Evolutionary conservation across 495 filamentous ascomycete genomes (phyloP), one percentile per base, ranked within the genome.

Genomic region (Tuber melanosporum): DNA sequence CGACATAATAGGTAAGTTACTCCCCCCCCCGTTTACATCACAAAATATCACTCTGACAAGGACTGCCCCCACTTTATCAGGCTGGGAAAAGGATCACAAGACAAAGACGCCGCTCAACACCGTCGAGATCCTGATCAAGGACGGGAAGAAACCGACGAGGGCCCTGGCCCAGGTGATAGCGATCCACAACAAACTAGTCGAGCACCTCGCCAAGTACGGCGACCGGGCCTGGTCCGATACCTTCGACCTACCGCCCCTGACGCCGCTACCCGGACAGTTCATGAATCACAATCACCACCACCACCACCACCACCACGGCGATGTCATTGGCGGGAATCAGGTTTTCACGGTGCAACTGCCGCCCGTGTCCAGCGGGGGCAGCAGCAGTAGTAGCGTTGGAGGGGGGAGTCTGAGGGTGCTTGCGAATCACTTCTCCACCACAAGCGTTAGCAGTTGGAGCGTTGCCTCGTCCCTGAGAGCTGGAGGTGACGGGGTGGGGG

Each of bases 51-150:
- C 73, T 52, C 36, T 32, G 41, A 71, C 62, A 70, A 70, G 43
- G n/a, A 52, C 47, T 2, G 19, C 7, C 47, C 7, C 20, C 20
- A 66, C 42, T 62, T 66, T 41, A 41, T 41, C 45, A 75, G 82
- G 82, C 7, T 83, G 82, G 82, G 82, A 83, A 20, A 81, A 83
- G 57, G 82, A 83, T 32, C 49, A 26, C 70, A 79, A 57, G 49
- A 57, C 57, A 14, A 47, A 75, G 45, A 77, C 81, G 47, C 57
- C 73, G 10, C 82, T 83, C 44, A 82, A 82, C 46, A 76, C 82
- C 6, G 52, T 83, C 20, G 77, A 83, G 22, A 77, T 83, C n/a
- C 75, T 83, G 45, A 76, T 77, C 10, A 69, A 75, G 17, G 45
- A 70, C 17, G 79, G 82, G 39, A 72, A 62, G 26, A 76, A 74